Evolutionary conservation across 768 basidiomycete species (phyloP).

Genomic region (Lentinula sp.): DNA sequence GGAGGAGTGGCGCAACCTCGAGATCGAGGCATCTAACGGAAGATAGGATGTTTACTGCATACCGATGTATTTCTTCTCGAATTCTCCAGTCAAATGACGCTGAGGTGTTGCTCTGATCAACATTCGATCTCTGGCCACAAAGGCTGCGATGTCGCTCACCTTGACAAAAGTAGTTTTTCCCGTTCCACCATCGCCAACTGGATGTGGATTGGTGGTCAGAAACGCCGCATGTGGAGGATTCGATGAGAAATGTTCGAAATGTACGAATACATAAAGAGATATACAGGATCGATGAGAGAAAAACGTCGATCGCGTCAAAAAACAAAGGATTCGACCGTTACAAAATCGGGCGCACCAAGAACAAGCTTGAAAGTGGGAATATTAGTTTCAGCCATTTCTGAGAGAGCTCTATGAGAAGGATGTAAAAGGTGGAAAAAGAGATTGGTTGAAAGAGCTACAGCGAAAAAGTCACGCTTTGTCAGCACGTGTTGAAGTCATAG

Average conservation of each 20-base stretch:
- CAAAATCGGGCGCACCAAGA: conserved; percentile 58
- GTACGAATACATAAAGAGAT: conserved; percentile 13
- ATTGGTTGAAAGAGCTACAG: too few species aligned
- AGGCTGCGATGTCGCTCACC: conserved; percentile 38
- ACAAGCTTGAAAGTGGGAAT: conserved; percentile 98
- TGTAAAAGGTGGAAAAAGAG: too few species aligned
- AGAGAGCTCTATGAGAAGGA: conserved; percentile 14
- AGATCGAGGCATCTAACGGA: conserved; percentile 9
- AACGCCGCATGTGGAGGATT: conserved; percentile 12
- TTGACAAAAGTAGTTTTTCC: conserved; percentile 99
- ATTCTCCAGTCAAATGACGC: conserved; percentile 99
- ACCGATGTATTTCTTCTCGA: conserved; percentile 99
- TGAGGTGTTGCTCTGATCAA: conserved; percentile 47
- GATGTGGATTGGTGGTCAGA: conserved; percentile 12
- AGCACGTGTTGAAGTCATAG: background rate
- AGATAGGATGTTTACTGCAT: conserved; percentile 22
- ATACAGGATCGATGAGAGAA: conserved; percentile 48
- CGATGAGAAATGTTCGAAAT: background rate
- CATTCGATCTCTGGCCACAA: conserved; percentile 37
- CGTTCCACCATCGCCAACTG: conserved; percentile 95
- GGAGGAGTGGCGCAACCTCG: conserved; percentile 6
- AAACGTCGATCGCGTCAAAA: conserved; percentile 24
- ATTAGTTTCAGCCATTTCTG: conserved; percentile 33
- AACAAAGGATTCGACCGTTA: conserved; percentile 7
- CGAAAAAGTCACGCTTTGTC: background rate